Percentiles rank a stretch among this genome's conserved stretches.
phyloP scores from a whole-genome alignment of 1,139 yeast species.

The Williopsis jadinii region DNA sequence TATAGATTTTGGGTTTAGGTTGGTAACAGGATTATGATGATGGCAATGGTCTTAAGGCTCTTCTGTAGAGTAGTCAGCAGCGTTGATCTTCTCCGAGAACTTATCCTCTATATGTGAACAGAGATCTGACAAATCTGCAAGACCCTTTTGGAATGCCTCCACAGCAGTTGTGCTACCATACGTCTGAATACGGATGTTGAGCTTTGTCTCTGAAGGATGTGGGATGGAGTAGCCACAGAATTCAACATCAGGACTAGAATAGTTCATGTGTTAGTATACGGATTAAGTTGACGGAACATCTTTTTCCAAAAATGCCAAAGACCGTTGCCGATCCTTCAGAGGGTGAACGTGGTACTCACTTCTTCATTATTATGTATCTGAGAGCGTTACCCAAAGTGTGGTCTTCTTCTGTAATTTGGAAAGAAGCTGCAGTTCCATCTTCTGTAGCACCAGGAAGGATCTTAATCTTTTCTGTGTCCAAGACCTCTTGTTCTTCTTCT shows the following conservation, averaged over 20 bases:
- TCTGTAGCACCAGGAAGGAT: slow-evolving; percentile 83
- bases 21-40: too few relatives aligned
- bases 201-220: slow-evolving; percentile 92
- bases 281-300: too few relatives aligned
- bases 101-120: slow-evolving; percentile 79
- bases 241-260: slow-evolving; percentile 73
- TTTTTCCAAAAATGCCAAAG: too few relatives aligned
- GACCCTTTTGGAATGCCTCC: slow-evolving; percentile 89
- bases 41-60: slow-evolving; percentile 29
- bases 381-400: slow-evolving; percentile 93
- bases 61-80: slow-evolving; percentile 40
- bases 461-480: slow-evolving; percentile 33
- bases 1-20: too few relatives aligned
- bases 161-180: slow-evolving; percentile 84
- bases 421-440: slow-evolving; percentile 93
- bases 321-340: too few relatives aligned
- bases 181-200: slow-evolving; percentile 90
- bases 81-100: slow-evolving; percentile 57
- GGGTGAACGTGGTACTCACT: slow-evolving; percentile 24
- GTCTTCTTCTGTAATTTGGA: slow-evolving; percentile 88
- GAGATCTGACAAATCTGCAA: slow-evolving; percentile 75
- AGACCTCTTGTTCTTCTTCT: slow-evolving; percentile 23
- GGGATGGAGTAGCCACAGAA: slow-evolving; percentile 98
- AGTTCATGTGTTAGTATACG: too few relatives aligned
- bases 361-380: slow-evolving; percentile 91